Conservation (phyloP, 2,329 filamentous ascomycete species). For the Colletotrichum sp. region DNA sequence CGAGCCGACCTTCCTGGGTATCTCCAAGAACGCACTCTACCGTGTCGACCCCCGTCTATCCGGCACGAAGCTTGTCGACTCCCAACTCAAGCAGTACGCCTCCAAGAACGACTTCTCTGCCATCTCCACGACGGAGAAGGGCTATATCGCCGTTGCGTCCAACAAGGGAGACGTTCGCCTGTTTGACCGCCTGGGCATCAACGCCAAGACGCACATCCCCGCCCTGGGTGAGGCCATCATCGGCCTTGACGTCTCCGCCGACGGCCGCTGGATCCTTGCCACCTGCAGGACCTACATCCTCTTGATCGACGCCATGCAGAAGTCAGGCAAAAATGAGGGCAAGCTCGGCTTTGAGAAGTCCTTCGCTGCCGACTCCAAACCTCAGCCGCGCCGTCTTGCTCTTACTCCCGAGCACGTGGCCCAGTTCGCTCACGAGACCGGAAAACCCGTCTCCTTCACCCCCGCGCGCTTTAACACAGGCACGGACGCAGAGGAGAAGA, state of each 20-base stretch:
- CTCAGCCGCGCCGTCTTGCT: constrained; percentile 87
- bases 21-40: constrained; percentile 91
- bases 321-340: constrained; percentile 93
- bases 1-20: constrained; percentile 92
- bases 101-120: constrained; percentile 98
- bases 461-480: constrained; percentile 94
- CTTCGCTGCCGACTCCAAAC: constrained; percentile 92
- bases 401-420: constrained; percentile 92
- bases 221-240: constrained; percentile 94
- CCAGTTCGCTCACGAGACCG: constrained; percentile 96
- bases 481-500: constrained; percentile 80
- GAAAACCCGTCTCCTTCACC: constrained; percentile 84
- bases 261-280: constrained; percentile 93
- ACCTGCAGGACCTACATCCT: constrained; percentile 95
- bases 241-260: constrained; percentile 92
- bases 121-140: constrained; percentile 92
- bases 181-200: constrained; percentile 95
- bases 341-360: constrained; percentile 97
- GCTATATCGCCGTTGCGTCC: constrained; percentile 94
- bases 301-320: constrained; percentile 89
- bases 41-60: constrained; percentile 89
- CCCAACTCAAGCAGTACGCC: constrained; percentile 91
- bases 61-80: constrained; percentile 91
- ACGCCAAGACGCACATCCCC: constrained; percentile 96
- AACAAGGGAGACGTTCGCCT: constrained; percentile 98